phyloP scores from a whole-genome alignment of 164 flowering plant species.

The Umbilicus rupestris region DNA sequence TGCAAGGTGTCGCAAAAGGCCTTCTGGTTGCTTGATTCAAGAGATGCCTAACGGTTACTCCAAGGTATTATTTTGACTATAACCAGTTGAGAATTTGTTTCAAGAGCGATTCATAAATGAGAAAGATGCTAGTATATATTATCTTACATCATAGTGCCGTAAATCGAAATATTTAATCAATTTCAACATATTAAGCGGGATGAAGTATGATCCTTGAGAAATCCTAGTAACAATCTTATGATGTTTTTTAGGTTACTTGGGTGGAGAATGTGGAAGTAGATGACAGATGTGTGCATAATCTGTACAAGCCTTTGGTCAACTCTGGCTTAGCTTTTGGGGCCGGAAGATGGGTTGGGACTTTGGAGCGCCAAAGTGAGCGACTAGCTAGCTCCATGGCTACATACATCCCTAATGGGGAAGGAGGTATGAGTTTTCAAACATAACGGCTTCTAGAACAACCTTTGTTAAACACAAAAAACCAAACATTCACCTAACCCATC shows the following conservation, averaged over 20 bases:
- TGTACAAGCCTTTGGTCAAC: constrained; percentile 52
- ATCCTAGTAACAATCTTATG: not conserved
- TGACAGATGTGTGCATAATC: constrained; percentile 49
- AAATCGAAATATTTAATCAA: too few relatives aligned
- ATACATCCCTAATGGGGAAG: constrained; percentile 50
- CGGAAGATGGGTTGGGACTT: constrained; percentile 66
- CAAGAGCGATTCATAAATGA: too few relatives aligned
- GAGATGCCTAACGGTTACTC: constrained; percentile 79
- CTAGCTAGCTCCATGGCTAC: constrained; percentile 74
- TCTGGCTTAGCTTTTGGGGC: constrained; percentile 78
- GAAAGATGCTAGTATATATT: too few relatives aligned
- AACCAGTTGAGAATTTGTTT: too few relatives aligned
- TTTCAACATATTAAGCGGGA: too few relatives aligned
- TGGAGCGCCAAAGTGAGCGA: constrained; percentile 73
- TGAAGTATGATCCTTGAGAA: too few relatives aligned
- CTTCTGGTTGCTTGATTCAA: constrained; percentile 80
- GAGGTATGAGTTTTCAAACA: constrained; percentile 37
- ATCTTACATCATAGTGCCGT: too few relatives aligned
- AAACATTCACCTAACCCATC: not conserved
- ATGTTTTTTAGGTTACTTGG: constrained; percentile 56
- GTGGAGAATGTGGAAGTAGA: constrained; percentile 80
- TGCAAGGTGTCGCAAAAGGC: constrained; percentile 52
- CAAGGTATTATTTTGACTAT: constrained; percentile 56
- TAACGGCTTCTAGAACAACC: too few relatives aligned
- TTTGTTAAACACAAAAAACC: not conserved